A percentile compares a stretch with the other conserved stretches of the same genome.
phyloP scores from a whole-genome alignment of 148 eudicot genomes.

The Talinum fruticosum region DNA sequence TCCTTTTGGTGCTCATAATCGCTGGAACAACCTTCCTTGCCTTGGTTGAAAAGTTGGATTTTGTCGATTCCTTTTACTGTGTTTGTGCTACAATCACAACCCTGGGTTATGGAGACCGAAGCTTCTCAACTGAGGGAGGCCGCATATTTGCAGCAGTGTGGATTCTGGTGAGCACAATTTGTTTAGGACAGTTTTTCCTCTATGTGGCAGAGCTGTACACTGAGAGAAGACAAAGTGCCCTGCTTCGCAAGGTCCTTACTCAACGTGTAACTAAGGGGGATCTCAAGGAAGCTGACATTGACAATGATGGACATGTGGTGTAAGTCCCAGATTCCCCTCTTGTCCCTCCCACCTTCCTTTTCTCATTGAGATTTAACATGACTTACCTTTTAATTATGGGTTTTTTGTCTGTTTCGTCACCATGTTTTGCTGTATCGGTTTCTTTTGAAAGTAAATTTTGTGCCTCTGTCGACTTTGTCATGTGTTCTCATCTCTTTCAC shows the following conservation, averaged over 20 bases:
- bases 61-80: slow-evolving; percentile 83
- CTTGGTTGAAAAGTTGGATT: slow-evolving; percentile 52
- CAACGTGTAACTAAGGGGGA: slow-evolving; percentile 56
- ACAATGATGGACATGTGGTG: slow-evolving; percentile 73
- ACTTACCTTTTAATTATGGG: not conserved
- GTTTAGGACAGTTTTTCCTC: slow-evolving; percentile 71
- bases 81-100: slow-evolving; percentile 85
- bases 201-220: slow-evolving; percentile 75
- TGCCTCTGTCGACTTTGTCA: not conserved
- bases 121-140: slow-evolving; percentile 77
- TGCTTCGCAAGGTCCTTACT: slow-evolving; percentile 53
- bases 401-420: not conserved
- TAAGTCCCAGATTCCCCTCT: slow-evolving; percentile 28
- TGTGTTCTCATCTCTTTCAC: slow-evolving; percentile 3
- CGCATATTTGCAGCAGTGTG: slow-evolving; percentile 77
- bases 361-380: not conserved
- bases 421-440: not conserved
- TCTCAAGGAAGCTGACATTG: slow-evolving; percentile 87
- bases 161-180: slow-evolving; percentile 73
- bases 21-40: slow-evolving; percentile 57
- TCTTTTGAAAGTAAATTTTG: not conserved
- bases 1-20: slow-evolving; percentile 49
- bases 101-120: slow-evolving; percentile 82
- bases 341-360: not conserved
- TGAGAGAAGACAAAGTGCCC: slow-evolving; percentile 50